Evolutionary conservation across 495 filamentous ascomycete species (phyloP).

Genomic region (Ascodesmis nigricans): DNA sequence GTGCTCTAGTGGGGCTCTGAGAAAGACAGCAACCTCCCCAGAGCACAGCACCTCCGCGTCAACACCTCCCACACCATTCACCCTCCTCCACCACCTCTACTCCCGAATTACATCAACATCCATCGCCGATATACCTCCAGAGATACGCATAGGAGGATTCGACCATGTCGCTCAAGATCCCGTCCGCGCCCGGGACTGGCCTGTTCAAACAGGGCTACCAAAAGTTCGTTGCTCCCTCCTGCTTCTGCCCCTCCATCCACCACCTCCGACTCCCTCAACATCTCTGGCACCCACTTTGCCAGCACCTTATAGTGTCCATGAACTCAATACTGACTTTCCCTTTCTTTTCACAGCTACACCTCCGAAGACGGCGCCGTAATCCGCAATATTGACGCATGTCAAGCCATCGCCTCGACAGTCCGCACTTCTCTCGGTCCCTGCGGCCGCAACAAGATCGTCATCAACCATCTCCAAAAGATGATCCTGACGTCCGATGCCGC

Average conservation of each 20-base stretch:
- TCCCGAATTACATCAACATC: slow-evolving; percentile 7
- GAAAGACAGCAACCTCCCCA: no score
- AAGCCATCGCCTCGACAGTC: slow-evolving; percentile 83
- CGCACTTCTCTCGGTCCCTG: slow-evolving; percentile 93
- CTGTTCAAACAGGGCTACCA: slow-evolving; percentile 96
- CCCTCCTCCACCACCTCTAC: slow-evolving; percentile 10
- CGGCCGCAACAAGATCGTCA: slow-evolving; percentile 98
- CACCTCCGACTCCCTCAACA: not conserved
- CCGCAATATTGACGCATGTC: slow-evolving; percentile 96
- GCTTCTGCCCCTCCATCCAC: not conserved
- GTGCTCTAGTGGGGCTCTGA: no score
- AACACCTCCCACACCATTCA: slow-evolving; percentile 11
- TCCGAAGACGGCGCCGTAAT: slow-evolving; percentile 97
- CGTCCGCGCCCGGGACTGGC: slow-evolving; percentile 70
- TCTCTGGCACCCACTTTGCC: slow-evolving; percentile 2
- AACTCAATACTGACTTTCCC: slow-evolving; percentile 3
- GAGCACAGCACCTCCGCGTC: slow-evolving; percentile 12
- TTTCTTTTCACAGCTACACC: slow-evolving; percentile 47
- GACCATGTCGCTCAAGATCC: slow-evolving; percentile 85
- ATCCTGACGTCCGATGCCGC: slow-evolving; percentile 94
- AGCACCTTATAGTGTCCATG: slow-evolving; percentile 7
- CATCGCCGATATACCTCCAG: slow-evolving; percentile 8
- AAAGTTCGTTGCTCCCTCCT: slow-evolving; percentile 39
- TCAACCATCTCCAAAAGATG: slow-evolving; percentile 99
- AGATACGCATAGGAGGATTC: slow-evolving; percentile 8